Evolutionary conservation across 257 asterid species (phyloP).

Genomic region (Scutellaria galericulata): DNA sequence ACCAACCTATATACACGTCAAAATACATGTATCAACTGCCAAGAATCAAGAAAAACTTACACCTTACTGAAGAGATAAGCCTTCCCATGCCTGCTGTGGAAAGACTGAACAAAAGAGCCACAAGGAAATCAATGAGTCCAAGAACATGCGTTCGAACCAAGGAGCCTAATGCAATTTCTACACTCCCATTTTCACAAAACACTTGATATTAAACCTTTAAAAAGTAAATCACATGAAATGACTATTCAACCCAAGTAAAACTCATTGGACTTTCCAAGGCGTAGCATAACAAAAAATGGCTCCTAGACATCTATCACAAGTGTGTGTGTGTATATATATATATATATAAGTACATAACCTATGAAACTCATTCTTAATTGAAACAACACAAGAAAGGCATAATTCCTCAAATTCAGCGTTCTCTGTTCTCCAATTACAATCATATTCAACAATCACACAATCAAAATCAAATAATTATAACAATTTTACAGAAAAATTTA

Average conservation of each 20-base stretch:
- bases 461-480: neutral
- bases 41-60: conserved; percentile 59
- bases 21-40: conserved; percentile 21
- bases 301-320: neutral
- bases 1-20: conserved; percentile 13
- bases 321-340: neutral
- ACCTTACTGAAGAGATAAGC: conserved; percentile 84
- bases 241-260: neutral
- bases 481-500: neutral
- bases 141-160: conserved; percentile 8
- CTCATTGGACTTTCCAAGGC: conserved; percentile 2
- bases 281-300: neutral
- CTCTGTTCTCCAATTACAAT: neutral
- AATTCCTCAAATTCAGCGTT: neutral
- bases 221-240: neutral
- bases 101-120: conserved; percentile 53
- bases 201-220: neutral
- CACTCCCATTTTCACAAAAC: conserved; percentile 1
- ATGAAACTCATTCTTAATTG: neutral
- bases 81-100: conserved; percentile 71
- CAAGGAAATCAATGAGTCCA: conserved; percentile 29
- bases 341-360: neutral
- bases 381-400: neutral
- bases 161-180: conserved; percentile 13
- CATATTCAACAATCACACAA: conserved; percentile 6